A percentile compares a stretch with the other conserved stretches of the same genome.
phyloP scores from a whole-genome alignment of 2,329 filamentous ascomycete genomes.

The Rhynchosporium graminicola region DNA sequence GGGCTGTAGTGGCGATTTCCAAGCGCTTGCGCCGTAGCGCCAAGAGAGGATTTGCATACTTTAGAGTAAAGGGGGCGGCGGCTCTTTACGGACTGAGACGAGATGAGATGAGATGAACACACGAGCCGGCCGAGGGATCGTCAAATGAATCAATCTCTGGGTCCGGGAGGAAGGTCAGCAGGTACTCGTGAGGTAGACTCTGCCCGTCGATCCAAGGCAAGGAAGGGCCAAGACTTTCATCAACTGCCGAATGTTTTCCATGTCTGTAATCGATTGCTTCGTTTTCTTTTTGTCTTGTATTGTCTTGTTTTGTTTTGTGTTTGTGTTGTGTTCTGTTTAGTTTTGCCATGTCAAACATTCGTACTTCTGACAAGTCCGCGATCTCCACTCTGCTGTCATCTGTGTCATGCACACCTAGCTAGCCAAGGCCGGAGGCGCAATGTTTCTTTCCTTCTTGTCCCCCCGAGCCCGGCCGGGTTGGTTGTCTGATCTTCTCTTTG shows the following conservation, averaged over 20 bases:
- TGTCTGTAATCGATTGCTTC: not conserved
- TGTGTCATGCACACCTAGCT: not conserved
- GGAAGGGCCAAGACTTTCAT: not conserved
- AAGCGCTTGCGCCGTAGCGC: constrained; percentile 1
- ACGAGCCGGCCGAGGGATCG: constrained; percentile 14
- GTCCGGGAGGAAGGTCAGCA: constrained; percentile 8
- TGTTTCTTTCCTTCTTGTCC: not conserved
- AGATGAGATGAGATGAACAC: constrained; percentile 15
- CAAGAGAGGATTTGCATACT: not conserved
- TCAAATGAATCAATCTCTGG: constrained; percentile 8
- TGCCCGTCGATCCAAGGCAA: not conserved
- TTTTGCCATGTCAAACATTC: not conserved
- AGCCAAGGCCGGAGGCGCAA: not conserved
- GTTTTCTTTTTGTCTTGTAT: not conserved
- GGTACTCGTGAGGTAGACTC: not conserved
- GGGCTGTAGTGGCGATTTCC: not conserved
- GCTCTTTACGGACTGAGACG: constrained; percentile 10
- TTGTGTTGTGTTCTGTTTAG: constrained; percentile 1
- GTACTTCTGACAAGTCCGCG: not conserved
- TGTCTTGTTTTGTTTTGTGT: not conserved
- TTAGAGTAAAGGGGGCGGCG: constrained; percentile 8
- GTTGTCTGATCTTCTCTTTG: not conserved
- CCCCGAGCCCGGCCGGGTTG: not conserved
- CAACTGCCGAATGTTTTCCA: not conserved
- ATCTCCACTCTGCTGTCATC: not conserved